These are phyloP conservation scores for Dictyophora rubrovolvata DNA, from an alignment of 768 basidiomycete genomes.

Conservation along the genomic window DNA sequence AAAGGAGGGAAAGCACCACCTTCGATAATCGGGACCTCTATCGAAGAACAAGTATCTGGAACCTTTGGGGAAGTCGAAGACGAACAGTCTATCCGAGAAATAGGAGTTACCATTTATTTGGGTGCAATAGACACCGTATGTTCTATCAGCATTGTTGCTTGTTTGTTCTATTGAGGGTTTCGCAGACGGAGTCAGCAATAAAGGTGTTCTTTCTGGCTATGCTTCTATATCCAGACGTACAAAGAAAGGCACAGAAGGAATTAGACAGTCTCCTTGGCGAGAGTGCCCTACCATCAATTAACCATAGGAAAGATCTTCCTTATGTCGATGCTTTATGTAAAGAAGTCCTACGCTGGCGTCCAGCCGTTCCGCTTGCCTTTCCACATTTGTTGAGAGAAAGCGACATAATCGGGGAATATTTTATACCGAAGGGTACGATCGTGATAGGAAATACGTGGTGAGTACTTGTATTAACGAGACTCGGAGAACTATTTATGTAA, in stretches of 20 bases:
- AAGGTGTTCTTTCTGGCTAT: slow-evolving; percentile 8
- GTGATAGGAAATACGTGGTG: slow-evolving; percentile 8
- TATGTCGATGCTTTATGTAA: slow-evolving; percentile 15
- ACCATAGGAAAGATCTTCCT: slow-evolving; percentile 19
- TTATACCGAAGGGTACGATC: slow-evolving; percentile 5
- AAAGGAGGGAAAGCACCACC: not conserved
- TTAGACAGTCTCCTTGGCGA: slow-evolving; percentile 11
- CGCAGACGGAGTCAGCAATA: slow-evolving; percentile 1
- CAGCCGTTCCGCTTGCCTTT: slow-evolving; percentile 4
- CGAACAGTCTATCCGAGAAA: not conserved
- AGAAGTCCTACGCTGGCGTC: slow-evolving; percentile 24
- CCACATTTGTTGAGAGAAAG: slow-evolving; percentile 5
- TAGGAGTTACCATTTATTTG: not conserved
- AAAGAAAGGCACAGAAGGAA: slow-evolving; percentile 7
- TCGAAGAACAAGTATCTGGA: not conserved
- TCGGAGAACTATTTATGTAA: not conserved
- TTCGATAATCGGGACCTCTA: not conserved
- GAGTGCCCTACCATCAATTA: slow-evolving; percentile 16
- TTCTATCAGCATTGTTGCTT: not conserved
- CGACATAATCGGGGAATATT: slow-evolving; percentile 4
- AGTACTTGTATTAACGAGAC: not conserved
- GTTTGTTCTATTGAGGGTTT: not conserved
- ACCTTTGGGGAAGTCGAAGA: not conserved
- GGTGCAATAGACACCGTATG: not conserved
- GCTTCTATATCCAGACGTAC: slow-evolving; percentile 7